phyloP scores from a whole-genome alignment of 176 grass and related monocot genomes.

The Tillandsia leiboldiana region DNA sequence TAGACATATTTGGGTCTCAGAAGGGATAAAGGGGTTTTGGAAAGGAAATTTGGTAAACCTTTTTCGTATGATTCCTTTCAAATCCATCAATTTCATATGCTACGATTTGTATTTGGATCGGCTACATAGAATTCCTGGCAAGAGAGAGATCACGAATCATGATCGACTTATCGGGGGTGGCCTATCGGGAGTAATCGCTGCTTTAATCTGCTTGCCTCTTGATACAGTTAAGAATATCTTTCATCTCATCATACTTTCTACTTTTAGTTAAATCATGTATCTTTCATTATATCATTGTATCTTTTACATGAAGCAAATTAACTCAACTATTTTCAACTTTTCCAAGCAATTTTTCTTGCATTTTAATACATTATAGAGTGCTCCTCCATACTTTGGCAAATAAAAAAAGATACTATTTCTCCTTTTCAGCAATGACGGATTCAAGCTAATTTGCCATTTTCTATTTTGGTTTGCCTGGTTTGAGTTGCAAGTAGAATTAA shows the following conservation, averaged over 20 bases:
- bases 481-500: too few species aligned
- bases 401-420: too few species aligned
- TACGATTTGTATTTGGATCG: slow-evolving; percentile 22
- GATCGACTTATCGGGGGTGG: slow-evolving; percentile 21
- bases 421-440: too few species aligned
- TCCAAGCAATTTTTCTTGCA: too few species aligned
- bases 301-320: too few species aligned
- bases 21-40: slow-evolving; percentile 25
- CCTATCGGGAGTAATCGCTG: slow-evolving; percentile 7
- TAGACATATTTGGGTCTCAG: slow-evolving; percentile 4
- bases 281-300: too few species aligned
- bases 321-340: too few species aligned
- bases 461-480: too few species aligned
- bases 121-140: slow-evolving; percentile 1
- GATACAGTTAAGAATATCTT: slow-evolving; percentile 13
- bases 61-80: slow-evolving; percentile 24
- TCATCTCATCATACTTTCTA: neutral
- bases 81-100: slow-evolving; percentile 25
- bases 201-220: slow-evolving; percentile 13
- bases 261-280: too few species aligned
- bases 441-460: too few species aligned
- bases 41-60: slow-evolving; percentile 20
- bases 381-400: too few species aligned
- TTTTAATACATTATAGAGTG: too few species aligned
- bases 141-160: slow-evolving; percentile 15